Evolutionary conservation across 768 basidiomycete species (phyloP).

Genomic region (Lactarius pseudohatsudake): DNA sequence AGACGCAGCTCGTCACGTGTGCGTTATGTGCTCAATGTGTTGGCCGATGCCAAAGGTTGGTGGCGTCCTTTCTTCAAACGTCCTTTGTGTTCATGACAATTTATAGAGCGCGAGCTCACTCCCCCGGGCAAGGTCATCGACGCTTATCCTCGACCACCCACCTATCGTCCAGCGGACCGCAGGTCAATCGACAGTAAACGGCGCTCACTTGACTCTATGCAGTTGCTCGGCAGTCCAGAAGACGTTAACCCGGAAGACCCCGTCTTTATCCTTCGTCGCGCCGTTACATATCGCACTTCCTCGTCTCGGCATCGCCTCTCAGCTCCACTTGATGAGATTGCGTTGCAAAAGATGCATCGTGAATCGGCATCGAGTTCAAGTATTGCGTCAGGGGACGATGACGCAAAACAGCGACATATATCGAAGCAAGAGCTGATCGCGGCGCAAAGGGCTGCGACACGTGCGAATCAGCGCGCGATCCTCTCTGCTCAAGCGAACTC

Average conservation of each 20-base stretch:
- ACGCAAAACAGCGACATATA: constrained; percentile 42
- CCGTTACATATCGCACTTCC: constrained; percentile 68
- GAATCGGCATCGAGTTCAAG: constrained; percentile 63
- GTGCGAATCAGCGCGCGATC: constrained; percentile 84
- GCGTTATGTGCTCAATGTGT: constrained; percentile 74
- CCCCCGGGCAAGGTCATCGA: constrained; percentile 86
- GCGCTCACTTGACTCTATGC: constrained; percentile 80
- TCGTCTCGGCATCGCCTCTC: constrained; percentile 70
- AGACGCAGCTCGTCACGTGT: constrained; percentile 76
- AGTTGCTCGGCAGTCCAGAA: constrained; percentile 64
- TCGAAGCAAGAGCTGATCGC: constrained; percentile 91
- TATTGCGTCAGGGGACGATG: constrained; percentile 49
- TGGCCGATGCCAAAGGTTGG: constrained; percentile 63
- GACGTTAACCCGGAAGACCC: constrained; percentile 86
- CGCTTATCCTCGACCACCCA: constrained; percentile 73
- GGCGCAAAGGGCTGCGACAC: constrained; percentile 82
- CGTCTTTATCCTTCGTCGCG: constrained; percentile 84
- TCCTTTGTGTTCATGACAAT: constrained; percentile 15
- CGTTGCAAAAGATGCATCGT: constrained; percentile 67
- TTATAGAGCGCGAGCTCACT: constrained; percentile 69
- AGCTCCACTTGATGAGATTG: constrained; percentile 81
- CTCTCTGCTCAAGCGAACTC: constrained; percentile 84
- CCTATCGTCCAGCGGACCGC: constrained; percentile 61
- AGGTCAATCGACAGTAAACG: constrained; percentile 67
- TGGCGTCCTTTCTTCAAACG: constrained; percentile 17